Evolutionary conservation across 2,329 filamentous ascomycete species (phyloP).

Genomic region (Setomelanomma holmii): DNA sequence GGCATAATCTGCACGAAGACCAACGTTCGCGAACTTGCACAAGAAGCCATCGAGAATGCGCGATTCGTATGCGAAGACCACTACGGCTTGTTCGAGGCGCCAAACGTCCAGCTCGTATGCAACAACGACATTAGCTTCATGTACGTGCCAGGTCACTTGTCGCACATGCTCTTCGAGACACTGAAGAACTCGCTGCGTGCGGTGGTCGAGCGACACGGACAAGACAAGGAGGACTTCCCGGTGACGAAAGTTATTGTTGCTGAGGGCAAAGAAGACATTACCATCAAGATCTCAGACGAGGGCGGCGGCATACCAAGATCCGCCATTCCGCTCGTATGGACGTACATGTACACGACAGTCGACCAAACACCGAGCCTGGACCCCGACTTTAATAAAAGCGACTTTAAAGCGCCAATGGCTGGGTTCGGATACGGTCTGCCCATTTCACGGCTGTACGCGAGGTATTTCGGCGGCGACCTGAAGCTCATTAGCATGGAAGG

Average conservation of each 20-base stretch:
- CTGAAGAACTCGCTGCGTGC: slow-evolving; percentile 97
- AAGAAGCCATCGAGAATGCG: slow-evolving; percentile 98
- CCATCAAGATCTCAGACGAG: slow-evolving; percentile 97
- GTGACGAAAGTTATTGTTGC: slow-evolving; percentile 97
- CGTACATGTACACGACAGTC: slow-evolving; percentile 99
- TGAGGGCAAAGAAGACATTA: slow-evolving; percentile 97
- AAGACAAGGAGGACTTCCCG: slow-evolving; percentile 94
- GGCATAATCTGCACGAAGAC: slow-evolving; percentile 99
- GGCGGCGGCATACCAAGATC: slow-evolving; percentile 93
- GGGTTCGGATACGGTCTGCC: slow-evolving; percentile 98
- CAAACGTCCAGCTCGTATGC: slow-evolving; percentile 95
- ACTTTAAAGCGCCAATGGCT: slow-evolving; percentile 99
- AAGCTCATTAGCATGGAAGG: slow-evolving; percentile 99
- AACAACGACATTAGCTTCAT: slow-evolving; percentile 95
- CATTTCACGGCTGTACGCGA: slow-evolving; percentile 90
- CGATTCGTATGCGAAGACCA: slow-evolving; percentile 99
- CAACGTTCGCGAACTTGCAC: slow-evolving; percentile 90
- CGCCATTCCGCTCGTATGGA: slow-evolving; percentile 97
- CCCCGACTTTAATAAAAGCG: slow-evolving; percentile 97
- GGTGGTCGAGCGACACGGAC: slow-evolving; percentile 92
- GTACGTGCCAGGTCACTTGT: slow-evolving; percentile 98
- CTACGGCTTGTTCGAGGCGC: slow-evolving; percentile 95
- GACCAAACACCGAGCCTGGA: slow-evolving; percentile 94
- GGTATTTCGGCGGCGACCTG: slow-evolving; percentile 96
- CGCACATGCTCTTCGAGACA: slow-evolving; percentile 99